These are phyloP conservation scores for Mikania micrantha DNA, from an alignment of 129 eudicot genomes.

Conservation along the genomic window DNA sequence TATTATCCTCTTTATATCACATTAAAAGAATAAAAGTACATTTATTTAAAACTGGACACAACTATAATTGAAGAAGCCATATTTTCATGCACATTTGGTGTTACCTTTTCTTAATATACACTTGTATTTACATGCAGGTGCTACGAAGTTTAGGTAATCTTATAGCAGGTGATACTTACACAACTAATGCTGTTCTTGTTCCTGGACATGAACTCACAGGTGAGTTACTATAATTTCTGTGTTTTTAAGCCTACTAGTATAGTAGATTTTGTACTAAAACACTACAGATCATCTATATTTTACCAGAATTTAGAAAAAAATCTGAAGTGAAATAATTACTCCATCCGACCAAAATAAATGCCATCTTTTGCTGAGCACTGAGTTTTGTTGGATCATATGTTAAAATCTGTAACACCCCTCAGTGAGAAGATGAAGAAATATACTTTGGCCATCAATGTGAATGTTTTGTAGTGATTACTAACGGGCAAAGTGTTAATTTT, in stretches of 20 bases:
- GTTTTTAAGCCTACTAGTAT: neutral
- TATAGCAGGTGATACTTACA: constrained; percentile 81
- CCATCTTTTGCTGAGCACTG: neutral
- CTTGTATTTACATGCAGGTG: constrained; percentile 36
- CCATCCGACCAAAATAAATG: no score
- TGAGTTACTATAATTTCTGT: constrained; percentile 32
- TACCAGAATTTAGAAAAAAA: neutral
- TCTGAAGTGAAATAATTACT: neutral
- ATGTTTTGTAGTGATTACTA: neutral
- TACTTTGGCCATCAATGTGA: neutral
- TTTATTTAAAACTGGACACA: neutral
- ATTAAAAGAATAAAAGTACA: neutral
- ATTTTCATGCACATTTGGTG: constrained; percentile 1
- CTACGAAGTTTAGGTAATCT: constrained; percentile 91
- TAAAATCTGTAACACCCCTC: neutral
- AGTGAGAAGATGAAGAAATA: neutral
- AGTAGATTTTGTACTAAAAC: constrained; percentile 1
- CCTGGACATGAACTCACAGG: constrained; percentile 80
- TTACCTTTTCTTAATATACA: neutral
- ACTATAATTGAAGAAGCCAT: neutral
- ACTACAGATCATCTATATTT: neutral
- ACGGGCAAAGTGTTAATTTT: neutral
- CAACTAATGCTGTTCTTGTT: constrained; percentile 52
- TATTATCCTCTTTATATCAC: neutral
- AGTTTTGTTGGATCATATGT: neutral